phyloP scores from a whole-genome alignment of 805 yeast genomes.

The Starmerella geochares region DNA sequence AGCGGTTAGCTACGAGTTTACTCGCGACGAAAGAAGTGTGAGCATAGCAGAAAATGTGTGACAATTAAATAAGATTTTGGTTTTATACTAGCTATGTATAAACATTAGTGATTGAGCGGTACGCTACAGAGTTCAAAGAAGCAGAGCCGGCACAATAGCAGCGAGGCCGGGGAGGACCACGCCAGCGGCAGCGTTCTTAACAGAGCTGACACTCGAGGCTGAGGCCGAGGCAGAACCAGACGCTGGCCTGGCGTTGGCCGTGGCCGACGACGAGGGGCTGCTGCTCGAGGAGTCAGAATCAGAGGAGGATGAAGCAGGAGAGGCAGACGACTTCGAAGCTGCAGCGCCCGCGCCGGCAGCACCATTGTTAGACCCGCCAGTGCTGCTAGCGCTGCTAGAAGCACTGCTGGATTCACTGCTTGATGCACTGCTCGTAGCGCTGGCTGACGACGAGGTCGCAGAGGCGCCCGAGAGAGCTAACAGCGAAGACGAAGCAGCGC shows the following conservation, averaged over 20 bases:
- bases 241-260: not conserved
- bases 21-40: too few relatives aligned
- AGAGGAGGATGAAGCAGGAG: not conserved
- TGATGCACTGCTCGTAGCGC: conserved; percentile 7
- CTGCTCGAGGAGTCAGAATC: not conserved
- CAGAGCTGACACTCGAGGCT: not conserved
- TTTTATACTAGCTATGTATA: not conserved
- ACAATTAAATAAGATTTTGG: not conserved
- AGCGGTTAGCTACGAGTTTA: too few relatives aligned
- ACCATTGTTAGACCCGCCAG: conserved; percentile 9
- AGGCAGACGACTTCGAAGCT: conserved; percentile 2
- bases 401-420: conserved; percentile 8
- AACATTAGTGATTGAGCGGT: not conserved
- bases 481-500: conserved; percentile 8
- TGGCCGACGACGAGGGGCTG: not conserved
- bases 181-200: conserved; percentile 14
- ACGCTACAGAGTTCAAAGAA: conserved; percentile 7
- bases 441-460: conserved; percentile 13
- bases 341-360: conserved; percentile 9
- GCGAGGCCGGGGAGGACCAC: conserved; percentile 14
- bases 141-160: conserved; percentile 16
- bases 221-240: conserved; percentile 4
- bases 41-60: not conserved
- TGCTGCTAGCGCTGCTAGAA: conserved; percentile 6
- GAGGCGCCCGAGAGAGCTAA: conserved; percentile 10